Evolutionary conservation across 176 grass and related monocot species (phyloP).

Genomic region (Oryza officinalis): DNA sequence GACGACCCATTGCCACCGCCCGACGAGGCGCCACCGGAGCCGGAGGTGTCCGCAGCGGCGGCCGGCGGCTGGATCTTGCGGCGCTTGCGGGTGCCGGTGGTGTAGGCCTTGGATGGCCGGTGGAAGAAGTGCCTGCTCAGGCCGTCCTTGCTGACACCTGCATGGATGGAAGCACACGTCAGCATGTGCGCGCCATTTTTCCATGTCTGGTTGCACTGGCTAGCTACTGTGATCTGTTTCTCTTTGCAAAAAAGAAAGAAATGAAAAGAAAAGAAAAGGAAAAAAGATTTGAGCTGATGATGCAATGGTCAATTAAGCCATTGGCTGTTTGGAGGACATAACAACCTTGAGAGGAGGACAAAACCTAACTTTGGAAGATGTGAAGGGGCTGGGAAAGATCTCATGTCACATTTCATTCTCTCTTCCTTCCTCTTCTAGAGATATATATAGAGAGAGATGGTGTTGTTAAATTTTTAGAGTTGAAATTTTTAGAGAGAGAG

Average conservation of each 20-base stretch:
- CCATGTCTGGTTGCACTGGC: constrained; percentile 16
- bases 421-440: constrained; percentile 7
- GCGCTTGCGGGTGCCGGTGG: constrained; percentile 88
- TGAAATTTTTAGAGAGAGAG: not conserved
- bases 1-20: not conserved
- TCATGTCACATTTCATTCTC: constrained; percentile 41
- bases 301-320: constrained; percentile 23
- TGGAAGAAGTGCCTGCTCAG: constrained; percentile 92
- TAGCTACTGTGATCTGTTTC: constrained; percentile 4
- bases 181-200: constrained; percentile 28
- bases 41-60: not conserved
- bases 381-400: constrained; percentile 30
- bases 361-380: constrained; percentile 67
- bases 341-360: constrained; percentile 53
- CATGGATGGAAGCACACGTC: constrained; percentile 31
- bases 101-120: constrained; percentile 94
- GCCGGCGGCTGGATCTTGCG: constrained; percentile 70
- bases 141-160: constrained; percentile 88
- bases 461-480: too few species aligned
- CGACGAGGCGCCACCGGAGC: not conserved
- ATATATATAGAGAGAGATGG: not conserved
- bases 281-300: not conserved
- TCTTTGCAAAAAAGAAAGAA: constrained; percentile 19
- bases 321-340: constrained; percentile 57
- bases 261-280: not conserved